Evolutionary conservation across 202 grass and related monocot species (phyloP).

Genomic region (Musa balbisiana): DNA sequence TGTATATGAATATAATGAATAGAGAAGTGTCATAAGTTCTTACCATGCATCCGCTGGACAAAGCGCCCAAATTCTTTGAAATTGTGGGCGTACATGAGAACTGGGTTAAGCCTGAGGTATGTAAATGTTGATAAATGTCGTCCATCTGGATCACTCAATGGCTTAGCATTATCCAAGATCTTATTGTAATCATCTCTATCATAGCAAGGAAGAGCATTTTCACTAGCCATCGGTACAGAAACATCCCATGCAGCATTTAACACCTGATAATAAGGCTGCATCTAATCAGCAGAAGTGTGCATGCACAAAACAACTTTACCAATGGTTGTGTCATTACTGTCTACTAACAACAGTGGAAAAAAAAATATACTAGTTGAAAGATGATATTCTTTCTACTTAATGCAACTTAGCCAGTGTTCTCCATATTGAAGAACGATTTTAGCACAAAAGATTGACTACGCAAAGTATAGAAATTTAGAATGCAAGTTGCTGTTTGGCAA

Average conservation of each 20-base stretch:
- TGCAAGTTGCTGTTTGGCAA: no score
- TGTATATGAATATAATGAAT: neutral
- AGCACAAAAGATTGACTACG: no score
- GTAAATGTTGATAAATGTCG: conserved; percentile 71
- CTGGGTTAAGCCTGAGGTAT: conserved; percentile 65
- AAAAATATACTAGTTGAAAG: no score
- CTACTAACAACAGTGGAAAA: no score
- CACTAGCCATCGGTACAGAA: conserved; percentile 63
- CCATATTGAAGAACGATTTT: no score
- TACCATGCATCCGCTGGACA: conserved; percentile 89
- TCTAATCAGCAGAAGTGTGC: neutral
- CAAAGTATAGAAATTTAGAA: no score
- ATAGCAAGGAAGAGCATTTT: conserved; percentile 82
- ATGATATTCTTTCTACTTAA: no score
- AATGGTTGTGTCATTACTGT: no score
- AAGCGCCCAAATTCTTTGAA: conserved; percentile 72
- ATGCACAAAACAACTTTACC: no score
- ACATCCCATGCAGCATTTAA: conserved; percentile 81
- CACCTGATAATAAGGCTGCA: conserved; percentile 38
- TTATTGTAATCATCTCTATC: conserved; percentile 91
- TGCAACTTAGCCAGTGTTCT: no score
- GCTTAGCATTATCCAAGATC: conserved; percentile 78
- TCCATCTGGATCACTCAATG: conserved; percentile 68
- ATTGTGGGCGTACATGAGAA: conserved; percentile 47
- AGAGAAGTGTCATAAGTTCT: neutral